A percentile compares a stretch with the other conserved stretches of the same genome.
Conservation (phyloP, 2,329 filamentous ascomycete genomes). For the Aspergillus ruber region DNA sequence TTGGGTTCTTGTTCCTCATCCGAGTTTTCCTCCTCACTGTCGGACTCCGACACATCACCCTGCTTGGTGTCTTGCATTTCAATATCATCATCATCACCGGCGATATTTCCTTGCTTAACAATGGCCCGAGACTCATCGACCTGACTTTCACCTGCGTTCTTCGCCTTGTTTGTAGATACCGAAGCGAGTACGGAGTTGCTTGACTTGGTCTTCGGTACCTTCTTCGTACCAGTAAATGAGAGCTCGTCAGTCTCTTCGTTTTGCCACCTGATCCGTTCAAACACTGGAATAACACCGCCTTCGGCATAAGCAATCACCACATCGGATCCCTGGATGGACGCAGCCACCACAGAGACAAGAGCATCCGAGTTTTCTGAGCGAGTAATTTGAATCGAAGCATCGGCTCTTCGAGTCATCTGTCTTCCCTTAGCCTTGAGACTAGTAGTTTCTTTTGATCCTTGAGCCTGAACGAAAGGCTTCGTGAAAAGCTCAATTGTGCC, state of each 20-base stretch:
- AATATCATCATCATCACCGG: constrained; percentile 39
- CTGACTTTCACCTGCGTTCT: constrained; percentile 44
- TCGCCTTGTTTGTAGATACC: constrained; percentile 49
- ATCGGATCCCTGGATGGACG: constrained; percentile 40
- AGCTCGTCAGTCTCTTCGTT: constrained; percentile 40
- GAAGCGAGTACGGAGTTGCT: constrained; percentile 36
- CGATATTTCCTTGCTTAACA: constrained; percentile 45
- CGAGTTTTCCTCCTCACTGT: constrained; percentile 17
- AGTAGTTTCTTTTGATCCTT: constrained; percentile 22
- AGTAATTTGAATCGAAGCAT: constrained; percentile 40
- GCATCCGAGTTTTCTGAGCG: constrained; percentile 35
- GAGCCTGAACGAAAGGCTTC: constrained; percentile 39
- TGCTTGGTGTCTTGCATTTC: constrained; percentile 36
- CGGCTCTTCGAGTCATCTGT: constrained; percentile 40
- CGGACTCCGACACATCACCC: constrained; percentile 25
- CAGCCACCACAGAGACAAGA: constrained; percentile 38
- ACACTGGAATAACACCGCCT: constrained; percentile 44
- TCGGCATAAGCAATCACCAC: constrained; percentile 45
- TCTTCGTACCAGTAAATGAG: constrained; percentile 38
- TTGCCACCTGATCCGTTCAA: constrained; percentile 44
- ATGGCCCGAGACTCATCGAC: constrained; percentile 54
- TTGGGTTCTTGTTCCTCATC: constrained; percentile 16
- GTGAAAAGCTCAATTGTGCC: constrained; percentile 46
- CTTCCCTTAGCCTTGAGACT: constrained; percentile 41
- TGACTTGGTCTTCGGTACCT: constrained; percentile 39